These are phyloP conservation scores for Parathielavia hyrcaniae DNA, from an alignment of 495 filamentous ascomycete genomes.

Conservation along the genomic window DNA sequence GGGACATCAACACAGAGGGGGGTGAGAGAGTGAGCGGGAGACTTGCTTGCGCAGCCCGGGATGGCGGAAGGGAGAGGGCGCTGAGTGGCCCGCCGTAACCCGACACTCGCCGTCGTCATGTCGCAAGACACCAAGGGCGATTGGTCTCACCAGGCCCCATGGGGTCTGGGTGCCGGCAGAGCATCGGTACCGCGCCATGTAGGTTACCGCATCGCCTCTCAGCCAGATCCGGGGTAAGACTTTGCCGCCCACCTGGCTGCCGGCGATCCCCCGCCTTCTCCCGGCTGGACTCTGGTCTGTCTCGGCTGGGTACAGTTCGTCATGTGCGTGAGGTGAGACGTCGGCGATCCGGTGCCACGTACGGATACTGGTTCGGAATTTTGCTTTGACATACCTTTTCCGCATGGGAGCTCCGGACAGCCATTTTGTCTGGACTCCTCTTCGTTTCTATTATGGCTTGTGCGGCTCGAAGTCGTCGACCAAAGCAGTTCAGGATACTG, in stretches of 20 bases:
- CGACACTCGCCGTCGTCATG: neutral
- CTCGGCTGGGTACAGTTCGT: neutral
- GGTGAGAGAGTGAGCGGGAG: too few relatives aligned
- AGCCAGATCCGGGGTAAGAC: conserved; percentile 1
- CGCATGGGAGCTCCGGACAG: too few relatives aligned
- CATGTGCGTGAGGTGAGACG: neutral
- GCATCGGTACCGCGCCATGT: neutral
- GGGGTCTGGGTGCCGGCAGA: conserved; percentile 4
- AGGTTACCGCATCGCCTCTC: neutral
- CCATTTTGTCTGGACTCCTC: too few relatives aligned
- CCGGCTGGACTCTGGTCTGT: neutral
- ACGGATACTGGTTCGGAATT: neutral
- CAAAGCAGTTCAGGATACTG: too few relatives aligned
- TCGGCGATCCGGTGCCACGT: conserved; percentile 2
- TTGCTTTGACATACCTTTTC: neutral
- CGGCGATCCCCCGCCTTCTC: conserved; percentile 9
- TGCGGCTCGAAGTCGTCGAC: too few relatives aligned
- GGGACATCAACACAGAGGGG: neutral
- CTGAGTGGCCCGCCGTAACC: neutral
- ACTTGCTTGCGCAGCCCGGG: too few relatives aligned
- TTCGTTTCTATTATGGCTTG: too few relatives aligned
- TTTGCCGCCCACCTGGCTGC: neutral
- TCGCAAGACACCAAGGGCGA: neutral
- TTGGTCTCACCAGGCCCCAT: neutral
- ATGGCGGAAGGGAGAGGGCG: neutral